Base-by-base conservation (phyloP, 106 monocot species). In the Apostasia ramifera region DNA sequence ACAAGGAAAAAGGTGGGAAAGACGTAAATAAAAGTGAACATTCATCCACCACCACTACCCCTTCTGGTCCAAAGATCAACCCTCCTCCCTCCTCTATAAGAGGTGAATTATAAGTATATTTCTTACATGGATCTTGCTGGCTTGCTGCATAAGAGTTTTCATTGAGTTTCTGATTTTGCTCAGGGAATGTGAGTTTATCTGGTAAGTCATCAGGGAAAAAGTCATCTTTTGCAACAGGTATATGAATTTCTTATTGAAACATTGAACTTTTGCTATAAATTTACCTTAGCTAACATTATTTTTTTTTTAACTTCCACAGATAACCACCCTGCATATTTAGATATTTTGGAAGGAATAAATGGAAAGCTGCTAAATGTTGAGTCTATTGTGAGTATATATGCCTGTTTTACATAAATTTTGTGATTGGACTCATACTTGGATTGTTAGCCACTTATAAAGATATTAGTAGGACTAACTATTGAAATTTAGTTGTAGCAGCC, bases 101-200 rank as follows among this genome's bases (percentile, higher is more conserved):
- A 66, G 66, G 73, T 74, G 11, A 65, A 62, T 55, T 55, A 4
- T 57, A 26, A 14, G 14, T 15, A 8, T 9, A 1, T 59, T 59
- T 59, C 59, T 59, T n/a, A 40, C 8, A 40, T 37, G 39, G 40
- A 7, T 59, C 40, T 59, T 39, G 39, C 59, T 59, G 9, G 40
- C 26, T 26, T 26, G 26, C 26, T 59, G 39, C 40, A 59, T 37
- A 59, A 8, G 40, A 39, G 40, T n/a, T 66, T 12, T 11, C 9
- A 37, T 67, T 1, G 47, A 53, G 5, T 50, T 67, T 50, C 11
- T 39, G 47, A 52, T 37, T 14, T 51, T 67, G 37, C 40, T 59
- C 8, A 59, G 59, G 40, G 40, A n/a, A 45, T 4, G 43, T n/a
- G 12, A 11, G n/a, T 11, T n/a, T 62, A 3, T 62, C 62, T 62